Conservation (phyloP, 768 basidiomycete species). For the Rossbeevera mucosa region DNA sequence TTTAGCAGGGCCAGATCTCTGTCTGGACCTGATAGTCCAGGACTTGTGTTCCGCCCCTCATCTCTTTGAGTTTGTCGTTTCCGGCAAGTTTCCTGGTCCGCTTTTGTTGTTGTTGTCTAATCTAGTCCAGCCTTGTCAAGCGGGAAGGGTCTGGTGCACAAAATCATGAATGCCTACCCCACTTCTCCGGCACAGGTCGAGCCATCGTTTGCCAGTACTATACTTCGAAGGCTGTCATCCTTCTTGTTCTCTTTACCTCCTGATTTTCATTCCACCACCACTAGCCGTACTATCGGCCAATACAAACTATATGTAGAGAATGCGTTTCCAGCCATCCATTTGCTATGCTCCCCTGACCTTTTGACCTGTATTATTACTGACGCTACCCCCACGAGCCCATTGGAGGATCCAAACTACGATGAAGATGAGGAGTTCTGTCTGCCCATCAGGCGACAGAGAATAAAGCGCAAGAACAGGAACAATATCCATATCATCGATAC, state of each 20-base stretch:
- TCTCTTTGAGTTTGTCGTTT: conserved; percentile 30
- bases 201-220: conserved; percentile 14
- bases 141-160: conserved; percentile 14
- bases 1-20: conserved; percentile 19
- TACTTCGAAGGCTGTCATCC: conserved; percentile 27
- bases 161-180: conserved; percentile 35
- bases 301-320: conserved; percentile 22
- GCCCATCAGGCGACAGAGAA: conserved; percentile 7
- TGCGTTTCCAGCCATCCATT: conserved; percentile 17
- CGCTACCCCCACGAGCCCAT: not conserved
- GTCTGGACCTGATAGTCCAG: conserved; percentile 23
- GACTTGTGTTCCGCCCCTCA: conserved; percentile 24
- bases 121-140: conserved; percentile 11
- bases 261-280: conserved; percentile 9
- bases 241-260: conserved; percentile 23
- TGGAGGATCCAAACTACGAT: conserved; percentile 5
- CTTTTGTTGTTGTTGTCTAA: not conserved
- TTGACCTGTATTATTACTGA: not conserved
- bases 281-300: conserved; percentile 11
- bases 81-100: conserved; percentile 14
- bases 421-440: conserved; percentile 4
- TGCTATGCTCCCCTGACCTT: conserved; percentile 17
- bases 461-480: conserved; percentile 16
- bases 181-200: conserved; percentile 16
- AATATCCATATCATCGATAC: conserved; percentile 18